Evolutionary conservation across 2,329 filamentous ascomycete genomes (phyloP).

Genomic region (Teratosphaeria viscida): DNA sequence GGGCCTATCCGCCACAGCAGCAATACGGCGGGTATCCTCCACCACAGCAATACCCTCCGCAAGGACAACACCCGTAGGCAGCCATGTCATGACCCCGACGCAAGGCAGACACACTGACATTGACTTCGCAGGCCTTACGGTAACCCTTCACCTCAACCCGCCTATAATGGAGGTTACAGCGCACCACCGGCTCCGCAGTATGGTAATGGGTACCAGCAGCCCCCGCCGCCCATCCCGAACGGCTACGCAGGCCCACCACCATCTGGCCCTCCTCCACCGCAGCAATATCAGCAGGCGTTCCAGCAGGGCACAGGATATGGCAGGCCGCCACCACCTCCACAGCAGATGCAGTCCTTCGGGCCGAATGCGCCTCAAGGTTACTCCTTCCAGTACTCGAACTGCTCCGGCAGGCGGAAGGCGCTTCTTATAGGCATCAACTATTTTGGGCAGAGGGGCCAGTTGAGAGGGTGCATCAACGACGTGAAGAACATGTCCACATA

Average conservation of each 20-base stretch:
- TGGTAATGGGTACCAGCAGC: conserved; percentile 25
- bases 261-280: conserved; percentile 5
- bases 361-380: conserved; percentile 71
- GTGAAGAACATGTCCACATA: conserved; percentile 95
- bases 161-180: conserved; percentile 31
- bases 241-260: conserved; percentile 30
- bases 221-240: conserved; percentile 33
- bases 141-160: conserved; percentile 30
- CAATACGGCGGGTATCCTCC: conserved; percentile 17
- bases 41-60: conserved; percentile 19
- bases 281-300: conserved; percentile 9
- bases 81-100: not conserved
- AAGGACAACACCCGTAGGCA: not conserved
- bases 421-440: conserved; percentile 94
- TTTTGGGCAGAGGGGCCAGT: conserved; percentile 81
- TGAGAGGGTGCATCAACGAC: conserved; percentile 92
- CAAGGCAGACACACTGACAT: not conserved
- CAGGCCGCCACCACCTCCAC: conserved; percentile 24
- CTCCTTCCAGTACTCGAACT: conserved; percentile 82
- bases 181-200: conserved; percentile 25
- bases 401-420: conserved; percentile 79
- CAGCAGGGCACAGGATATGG: conserved; percentile 16
- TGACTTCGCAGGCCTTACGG: conserved; percentile 14
- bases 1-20: conserved; percentile 15
- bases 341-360: conserved; percentile 55